These are phyloP conservation scores for Aspergillus unguis DNA, from an alignment of 2,329 filamentous ascomycete species.

Conservation along the genomic window DNA sequence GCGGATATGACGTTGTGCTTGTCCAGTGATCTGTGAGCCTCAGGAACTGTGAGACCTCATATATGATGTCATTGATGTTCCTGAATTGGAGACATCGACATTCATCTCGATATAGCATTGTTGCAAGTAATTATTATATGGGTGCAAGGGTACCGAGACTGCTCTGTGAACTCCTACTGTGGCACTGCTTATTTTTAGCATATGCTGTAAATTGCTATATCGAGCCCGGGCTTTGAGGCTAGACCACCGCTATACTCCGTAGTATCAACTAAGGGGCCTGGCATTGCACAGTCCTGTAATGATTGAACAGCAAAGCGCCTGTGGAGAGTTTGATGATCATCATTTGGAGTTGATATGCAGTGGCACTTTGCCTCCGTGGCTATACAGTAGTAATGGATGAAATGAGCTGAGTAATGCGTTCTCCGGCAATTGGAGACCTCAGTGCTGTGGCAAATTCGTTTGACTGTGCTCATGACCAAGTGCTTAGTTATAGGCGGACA, in stretches of 20 bases:
- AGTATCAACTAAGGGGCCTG: background rate
- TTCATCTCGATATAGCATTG: too few species aligned
- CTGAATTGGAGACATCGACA: too few species aligned
- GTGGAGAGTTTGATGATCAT: background rate
- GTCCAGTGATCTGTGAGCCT: background rate
- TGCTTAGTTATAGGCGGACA: background rate
- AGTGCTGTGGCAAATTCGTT: background rate
- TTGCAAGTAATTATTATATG: too few species aligned
- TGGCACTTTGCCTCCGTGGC: background rate
- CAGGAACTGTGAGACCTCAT: background rate
- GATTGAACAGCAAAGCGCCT: background rate
- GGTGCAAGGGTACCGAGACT: background rate
- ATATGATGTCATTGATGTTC: background rate
- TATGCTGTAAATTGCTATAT: background rate
- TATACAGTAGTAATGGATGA: background rate
- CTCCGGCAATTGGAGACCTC: background rate
- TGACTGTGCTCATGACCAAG: background rate
- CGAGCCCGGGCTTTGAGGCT: background rate
- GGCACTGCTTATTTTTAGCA: background rate
- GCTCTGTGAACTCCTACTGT: background rate
- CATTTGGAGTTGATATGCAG: background rate
- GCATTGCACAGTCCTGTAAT: background rate
- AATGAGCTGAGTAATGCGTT: background rate
- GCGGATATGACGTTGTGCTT: background rate
- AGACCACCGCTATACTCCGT: background rate